These are phyloP conservation scores for Blastobotrys persicus DNA, from an alignment of 1,139 yeast genomes.

Conservation along the genomic window DNA sequence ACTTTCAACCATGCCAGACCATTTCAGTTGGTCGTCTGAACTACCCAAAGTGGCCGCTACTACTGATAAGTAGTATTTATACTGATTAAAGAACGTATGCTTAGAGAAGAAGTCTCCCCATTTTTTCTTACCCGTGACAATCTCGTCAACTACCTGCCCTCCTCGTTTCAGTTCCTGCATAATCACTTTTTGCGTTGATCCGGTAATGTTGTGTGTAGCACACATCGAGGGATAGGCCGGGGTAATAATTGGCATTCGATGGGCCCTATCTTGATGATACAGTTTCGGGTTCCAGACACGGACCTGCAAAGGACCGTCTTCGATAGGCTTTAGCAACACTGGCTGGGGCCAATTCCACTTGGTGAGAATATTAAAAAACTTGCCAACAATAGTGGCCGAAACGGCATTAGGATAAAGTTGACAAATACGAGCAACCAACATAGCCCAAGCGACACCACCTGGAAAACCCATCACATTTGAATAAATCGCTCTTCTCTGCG, in stretches of 20 bases:
- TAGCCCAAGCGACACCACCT: slow-evolving; percentile 99
- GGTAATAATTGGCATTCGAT: slow-evolving; percentile 97
- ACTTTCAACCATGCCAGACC: slow-evolving; percentile 93
- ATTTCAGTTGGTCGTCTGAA: slow-evolving; percentile 78
- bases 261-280: slow-evolving; percentile 83
- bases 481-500: slow-evolving; percentile 88
- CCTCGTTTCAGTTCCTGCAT: slow-evolving; percentile 76
- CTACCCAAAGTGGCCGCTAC: slow-evolving; percentile 71
- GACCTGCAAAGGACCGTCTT: slow-evolving; percentile 95
- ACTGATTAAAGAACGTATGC: slow-evolving; percentile 76
- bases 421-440: slow-evolving; percentile 95
- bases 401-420: slow-evolving; percentile 96
- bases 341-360: slow-evolving; percentile 99
- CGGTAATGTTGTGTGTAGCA: slow-evolving; percentile 93
- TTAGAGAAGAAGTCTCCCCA: slow-evolving; percentile 78
- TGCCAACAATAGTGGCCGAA: slow-evolving; percentile 82
- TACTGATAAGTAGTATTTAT: slow-evolving; percentile 82
- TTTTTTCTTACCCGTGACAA: slow-evolving; percentile 55
- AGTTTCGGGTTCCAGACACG: slow-evolving; percentile 95
- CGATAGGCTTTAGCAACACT: slow-evolving; percentile 83
- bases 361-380: slow-evolving; percentile 79
- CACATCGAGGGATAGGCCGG: slow-evolving; percentile 99
- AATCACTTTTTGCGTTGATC: slow-evolving; percentile 80
- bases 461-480: slow-evolving; percentile 97
- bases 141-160: slow-evolving; percentile 64